Evolutionary conservation across 2,329 filamentous ascomycete species (phyloP), one percentile per base, ranked within the genome.

Genomic region (Gliomastix tumulicola): DNA sequence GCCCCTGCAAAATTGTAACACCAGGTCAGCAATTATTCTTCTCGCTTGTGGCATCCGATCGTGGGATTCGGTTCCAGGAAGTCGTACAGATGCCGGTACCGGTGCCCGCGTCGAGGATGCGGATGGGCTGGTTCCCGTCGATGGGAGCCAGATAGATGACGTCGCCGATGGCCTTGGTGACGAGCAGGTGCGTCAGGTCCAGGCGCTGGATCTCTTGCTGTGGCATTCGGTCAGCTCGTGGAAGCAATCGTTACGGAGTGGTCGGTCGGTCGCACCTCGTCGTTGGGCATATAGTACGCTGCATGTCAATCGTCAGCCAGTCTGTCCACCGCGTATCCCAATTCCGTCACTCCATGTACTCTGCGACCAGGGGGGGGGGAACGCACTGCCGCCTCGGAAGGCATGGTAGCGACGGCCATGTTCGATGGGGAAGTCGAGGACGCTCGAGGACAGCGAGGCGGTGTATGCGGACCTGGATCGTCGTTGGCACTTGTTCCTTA

Each of bases 61-160:
- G n/a, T n/a, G n/a, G n/a, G n/a, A n/a, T n/a, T n/a, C n/a, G n/a
- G n/a, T n/a, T n/a, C n/a, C n/a, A n/a, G n/a, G n/a, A n/a, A n/a
- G n/a, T n/a, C n/a, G n/a, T n/a, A n/a, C 55, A 59, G 23, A 51
- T 45, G 7, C 56, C 55, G 0, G 35, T 69, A 1, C 68, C 66
- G 1, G 66, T 70, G 10, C 67, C 67, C 1, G 69, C 47, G 16
- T 68, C 64, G 9, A 68, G 48, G n/a, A 69, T 56, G 11, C 42
- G 65, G 6, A 55, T 34, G 1, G 44, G 47, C 12, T 35, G 48
- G 5, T 51, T 25, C 22, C n/a, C n/a, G 9, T 38, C 39, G 7
- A 17, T 7, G 19, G 18, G 11, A 21, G 40, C 44, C 3, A 69
- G 51, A n/a, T n/a, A n/a, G n/a, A n/a, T n/a, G n/a, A n/a, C n/a